These are phyloP conservation scores for Verticillium dahliae DNA, from an alignment of 2,329 filamentous ascomycete species.

Conservation along the genomic window DNA sequence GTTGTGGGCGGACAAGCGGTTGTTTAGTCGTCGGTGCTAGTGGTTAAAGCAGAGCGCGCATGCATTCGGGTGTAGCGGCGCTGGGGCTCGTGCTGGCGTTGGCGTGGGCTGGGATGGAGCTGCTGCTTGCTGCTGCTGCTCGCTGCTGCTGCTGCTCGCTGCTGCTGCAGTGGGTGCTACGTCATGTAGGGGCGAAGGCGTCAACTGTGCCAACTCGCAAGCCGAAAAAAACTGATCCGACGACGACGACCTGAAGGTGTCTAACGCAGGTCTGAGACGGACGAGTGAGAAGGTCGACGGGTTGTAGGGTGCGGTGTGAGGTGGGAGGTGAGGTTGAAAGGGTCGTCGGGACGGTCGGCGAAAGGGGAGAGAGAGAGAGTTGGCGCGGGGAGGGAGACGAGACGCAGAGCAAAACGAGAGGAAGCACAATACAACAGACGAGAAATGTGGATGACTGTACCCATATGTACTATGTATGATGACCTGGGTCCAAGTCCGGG, in stretches of 20 bases:
- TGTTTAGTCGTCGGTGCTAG: background rate
- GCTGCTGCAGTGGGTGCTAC: background rate
- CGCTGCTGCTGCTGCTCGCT: background rate
- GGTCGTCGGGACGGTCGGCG: background rate
- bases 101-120: background rate
- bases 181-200: background rate
- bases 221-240: background rate
- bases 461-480: slow-evolving; percentile 4
- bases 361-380: background rate
- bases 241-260: background rate
- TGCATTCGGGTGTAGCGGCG: background rate
- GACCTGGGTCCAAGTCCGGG: background rate
- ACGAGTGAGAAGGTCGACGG: background rate
- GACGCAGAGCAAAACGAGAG: background rate
- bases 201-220: background rate
- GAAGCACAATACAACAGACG: background rate
- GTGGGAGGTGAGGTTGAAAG: background rate
- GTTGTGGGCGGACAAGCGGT: background rate
- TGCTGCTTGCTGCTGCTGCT: background rate
- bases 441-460: background rate
- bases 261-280: background rate
- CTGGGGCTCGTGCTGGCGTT: too few species aligned
- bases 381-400: background rate
- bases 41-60: background rate
- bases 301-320: background rate